These are phyloP conservation scores for Cryphonectria naterciae DNA, from an alignment of 2,329 filamentous ascomycete genomes.

Conservation along the genomic window DNA sequence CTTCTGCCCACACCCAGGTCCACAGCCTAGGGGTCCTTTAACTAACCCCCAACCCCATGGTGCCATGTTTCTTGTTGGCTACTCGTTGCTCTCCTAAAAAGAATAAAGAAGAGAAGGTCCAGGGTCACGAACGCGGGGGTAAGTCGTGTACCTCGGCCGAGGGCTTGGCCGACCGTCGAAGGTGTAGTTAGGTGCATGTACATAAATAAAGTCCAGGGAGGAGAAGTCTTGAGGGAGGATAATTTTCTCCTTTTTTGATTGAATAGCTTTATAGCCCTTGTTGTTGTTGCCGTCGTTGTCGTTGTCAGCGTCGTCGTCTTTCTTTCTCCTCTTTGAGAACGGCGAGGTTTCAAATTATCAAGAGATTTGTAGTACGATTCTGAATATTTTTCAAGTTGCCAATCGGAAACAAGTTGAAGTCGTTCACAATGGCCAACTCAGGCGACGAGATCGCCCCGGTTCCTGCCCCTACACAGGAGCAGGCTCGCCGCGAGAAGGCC, in stretches of 20 bases:
- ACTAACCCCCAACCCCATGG: background rate
- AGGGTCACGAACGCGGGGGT: background rate
- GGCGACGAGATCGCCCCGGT: slow-evolving; percentile 34
- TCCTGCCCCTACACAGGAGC: slow-evolving; percentile 37
- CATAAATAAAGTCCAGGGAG: background rate
- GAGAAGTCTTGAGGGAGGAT: background rate
- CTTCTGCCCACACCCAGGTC: background rate
- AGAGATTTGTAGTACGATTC: background rate
- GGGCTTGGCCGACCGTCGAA: background rate
- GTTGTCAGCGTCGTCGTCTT: background rate
- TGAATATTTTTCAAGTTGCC: too few species aligned
- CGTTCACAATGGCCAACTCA: background rate
- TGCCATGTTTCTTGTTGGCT: background rate
- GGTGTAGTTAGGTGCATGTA: background rate
- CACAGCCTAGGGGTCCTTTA: background rate
- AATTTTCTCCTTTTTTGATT: background rate
- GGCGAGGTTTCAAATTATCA: background rate
- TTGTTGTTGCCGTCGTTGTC: background rate
- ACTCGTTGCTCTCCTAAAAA: background rate
- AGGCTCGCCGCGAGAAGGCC: slow-evolving; percentile 39
- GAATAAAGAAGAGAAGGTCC: background rate
- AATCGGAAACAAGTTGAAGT: background rate
- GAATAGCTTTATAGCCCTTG: background rate
- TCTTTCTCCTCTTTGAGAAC: background rate
- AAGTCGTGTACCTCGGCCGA: background rate